phyloP scores from a whole-genome alignment of 2,329 filamentous ascomycete genomes.

The Achaetomium macrosporum region DNA sequence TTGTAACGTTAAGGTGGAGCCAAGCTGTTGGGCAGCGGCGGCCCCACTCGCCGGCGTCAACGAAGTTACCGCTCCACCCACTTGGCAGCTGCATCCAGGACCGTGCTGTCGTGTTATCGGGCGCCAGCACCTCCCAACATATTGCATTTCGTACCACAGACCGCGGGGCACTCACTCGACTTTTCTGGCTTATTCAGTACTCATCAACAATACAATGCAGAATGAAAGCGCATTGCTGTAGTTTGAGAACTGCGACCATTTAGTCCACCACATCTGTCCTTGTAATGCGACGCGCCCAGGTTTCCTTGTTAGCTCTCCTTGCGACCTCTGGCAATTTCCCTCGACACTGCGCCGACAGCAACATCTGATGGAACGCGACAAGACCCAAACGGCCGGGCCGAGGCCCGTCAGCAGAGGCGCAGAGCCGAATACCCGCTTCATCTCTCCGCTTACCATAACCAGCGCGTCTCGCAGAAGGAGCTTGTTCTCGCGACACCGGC shows the following conservation, averaged over 20 bases:
- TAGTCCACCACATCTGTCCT: not conserved
- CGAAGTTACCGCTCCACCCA: not conserved
- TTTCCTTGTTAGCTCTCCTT: not conserved
- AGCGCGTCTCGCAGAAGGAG: constrained; percentile 36
- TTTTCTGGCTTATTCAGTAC: not conserved
- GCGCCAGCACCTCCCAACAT: not conserved
- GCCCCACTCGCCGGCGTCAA: too few relatives aligned
- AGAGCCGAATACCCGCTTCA: constrained; percentile 24
- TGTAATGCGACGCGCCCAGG: not conserved
- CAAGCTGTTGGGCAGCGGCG: too few relatives aligned
- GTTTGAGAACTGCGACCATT: not conserved
- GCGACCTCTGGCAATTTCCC: not conserved
- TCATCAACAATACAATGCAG: not conserved
- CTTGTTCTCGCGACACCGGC: constrained; percentile 30
- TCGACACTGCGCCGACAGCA: not conserved
- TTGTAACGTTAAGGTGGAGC: too few relatives aligned
- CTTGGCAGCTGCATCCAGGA: not conserved
- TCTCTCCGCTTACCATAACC: constrained; percentile 33
- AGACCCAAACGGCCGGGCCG: constrained; percentile 6
- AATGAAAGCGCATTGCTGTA: constrained; percentile 8
- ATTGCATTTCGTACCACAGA: not conserved
- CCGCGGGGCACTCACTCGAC: not conserved
- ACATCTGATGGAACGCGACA: constrained; percentile 26
- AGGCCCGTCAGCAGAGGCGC: constrained; percentile 15
- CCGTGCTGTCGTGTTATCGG: too few relatives aligned